phyloP scores from a whole-genome alignment of 73 alveolate genomes.

The Diophrys sp. region DNA sequence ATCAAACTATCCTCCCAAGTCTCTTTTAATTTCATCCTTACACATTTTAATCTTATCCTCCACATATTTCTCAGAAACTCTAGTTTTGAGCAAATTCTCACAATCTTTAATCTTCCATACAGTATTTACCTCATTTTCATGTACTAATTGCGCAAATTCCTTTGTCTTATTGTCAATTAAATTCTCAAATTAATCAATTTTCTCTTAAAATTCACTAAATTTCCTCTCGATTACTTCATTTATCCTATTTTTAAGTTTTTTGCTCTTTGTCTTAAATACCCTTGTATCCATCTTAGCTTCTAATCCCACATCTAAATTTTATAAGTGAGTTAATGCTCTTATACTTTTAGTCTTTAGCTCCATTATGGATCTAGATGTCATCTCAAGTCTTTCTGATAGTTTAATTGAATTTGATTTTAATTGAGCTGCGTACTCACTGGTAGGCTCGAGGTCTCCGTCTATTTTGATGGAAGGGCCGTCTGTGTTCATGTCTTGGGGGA shows the following conservation, averaged over 20 bases:
- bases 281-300: background rate
- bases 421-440: background rate
- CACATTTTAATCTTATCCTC: slow-evolving; percentile 23
- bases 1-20: slow-evolving; percentile 11
- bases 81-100: slow-evolving; percentile 29
- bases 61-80: slow-evolving; percentile 44
- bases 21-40: slow-evolving; percentile 20
- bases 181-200: background rate
- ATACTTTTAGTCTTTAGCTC: background rate
- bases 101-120: slow-evolving; percentile 55
- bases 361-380: background rate
- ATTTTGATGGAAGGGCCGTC: background rate
- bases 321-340: background rate
- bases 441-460: background rate
- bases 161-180: background rate
- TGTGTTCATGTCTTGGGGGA: background rate
- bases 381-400: background rate
- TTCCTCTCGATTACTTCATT: background rate
- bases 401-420: background rate
- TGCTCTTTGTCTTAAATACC: no score
- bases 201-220: background rate
- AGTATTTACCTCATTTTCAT: slow-evolving; percentile 17
- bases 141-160: background rate
- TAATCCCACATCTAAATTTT: background rate
- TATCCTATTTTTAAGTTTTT: background rate